Evolutionary conservation across 371 early-diverging fungal species (phyloP), one percentile per base, ranked within the genome.

Genomic region (Funneliformis caledonium): DNA sequence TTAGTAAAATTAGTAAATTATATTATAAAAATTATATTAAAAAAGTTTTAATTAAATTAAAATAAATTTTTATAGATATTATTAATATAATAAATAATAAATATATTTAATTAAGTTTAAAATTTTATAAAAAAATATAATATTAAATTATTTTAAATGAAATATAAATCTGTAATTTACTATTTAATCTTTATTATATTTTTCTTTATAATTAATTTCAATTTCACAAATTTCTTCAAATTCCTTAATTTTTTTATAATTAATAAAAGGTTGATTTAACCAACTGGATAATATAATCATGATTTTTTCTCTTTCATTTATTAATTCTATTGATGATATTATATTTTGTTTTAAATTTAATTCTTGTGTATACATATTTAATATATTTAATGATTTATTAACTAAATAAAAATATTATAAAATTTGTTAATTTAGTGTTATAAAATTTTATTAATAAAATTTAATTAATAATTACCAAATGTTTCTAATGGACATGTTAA

Each of bases 221-320:
- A 78, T 11, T 50, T 78, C 52, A n/a, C 78, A 78, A 65, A 78
- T 52, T 42, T 78, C 48, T 78, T 78, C 78, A 78, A 78, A 47
- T 67, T 78, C 67, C 10, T 45, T 65, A 31, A 62, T 62, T 67
- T 26, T 67, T 26, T 67, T 16, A 52, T 12, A 5, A 37, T 78
- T 50, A 37, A 78, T 50, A 16, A 43, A 78, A 19, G 78, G 78
- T 67, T 65, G 67, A 78, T 78, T 78, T 67, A 78, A 65, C 78
- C 78, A 78, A 37, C 48, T 62, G 19, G 78, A 78, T 78, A 78
- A 37, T 14, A 78, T 33, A 50, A 78, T 50, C 50, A 78, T 78
- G 1, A 22, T 37, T 19, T 56, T 12, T 12, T 73, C 73, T 26
- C 26, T 45, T 22, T 50, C 50, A 42, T 60, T 75, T 19, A 60